phyloP scores from a whole-genome alignment of 2,329 filamentous ascomycete species.

The Apiospora phragmitis region DNA sequence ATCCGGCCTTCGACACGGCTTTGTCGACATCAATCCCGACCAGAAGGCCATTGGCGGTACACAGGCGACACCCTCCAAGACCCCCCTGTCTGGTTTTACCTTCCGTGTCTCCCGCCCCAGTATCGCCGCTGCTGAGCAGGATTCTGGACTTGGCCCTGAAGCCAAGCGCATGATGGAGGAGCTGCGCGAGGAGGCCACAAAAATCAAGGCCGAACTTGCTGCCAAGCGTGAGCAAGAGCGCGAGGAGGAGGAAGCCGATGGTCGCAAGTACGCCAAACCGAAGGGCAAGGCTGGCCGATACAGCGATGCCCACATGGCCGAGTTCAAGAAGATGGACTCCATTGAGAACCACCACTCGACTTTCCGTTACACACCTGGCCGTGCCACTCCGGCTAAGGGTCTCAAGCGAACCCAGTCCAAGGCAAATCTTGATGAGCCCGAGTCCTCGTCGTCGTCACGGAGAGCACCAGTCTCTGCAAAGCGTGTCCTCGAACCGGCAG shows the following conservation, averaged over 20 bases:
- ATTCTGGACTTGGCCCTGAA: constrained; percentile 59
- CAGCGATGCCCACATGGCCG: constrained; percentile 80
- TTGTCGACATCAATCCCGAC: constrained; percentile 69
- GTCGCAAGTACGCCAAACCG: constrained; percentile 75
- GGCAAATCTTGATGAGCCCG: constrained; percentile 62
- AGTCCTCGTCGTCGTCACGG: constrained; percentile 27
- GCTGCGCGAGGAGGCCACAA: constrained; percentile 69
- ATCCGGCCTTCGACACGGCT: constrained; percentile 79
- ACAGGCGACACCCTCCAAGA: constrained; percentile 66
- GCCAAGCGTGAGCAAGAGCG: constrained; percentile 60
- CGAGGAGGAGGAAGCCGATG: constrained; percentile 41
- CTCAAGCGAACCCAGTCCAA: constrained; percentile 48
- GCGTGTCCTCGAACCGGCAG: constrained; percentile 21
- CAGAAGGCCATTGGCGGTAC: constrained; percentile 45
- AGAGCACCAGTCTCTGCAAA: constrained; percentile 32
- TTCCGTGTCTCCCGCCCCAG: constrained; percentile 60
- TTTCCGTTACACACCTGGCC: constrained; percentile 61
- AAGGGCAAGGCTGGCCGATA: constrained; percentile 78
- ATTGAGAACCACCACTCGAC: constrained; percentile 84
- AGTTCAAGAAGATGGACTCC: constrained; percentile 98
- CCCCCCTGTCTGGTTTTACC: constrained; percentile 58
- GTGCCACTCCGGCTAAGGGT: constrained; percentile 52
- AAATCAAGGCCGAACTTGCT: constrained; percentile 68
- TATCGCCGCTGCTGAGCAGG: constrained; percentile 23
- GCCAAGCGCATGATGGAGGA: constrained; percentile 64